These are phyloP conservation scores for Fusarium sublunatum DNA, from an alignment of 2,329 filamentous ascomycete genomes.

Conservation along the genomic window DNA sequence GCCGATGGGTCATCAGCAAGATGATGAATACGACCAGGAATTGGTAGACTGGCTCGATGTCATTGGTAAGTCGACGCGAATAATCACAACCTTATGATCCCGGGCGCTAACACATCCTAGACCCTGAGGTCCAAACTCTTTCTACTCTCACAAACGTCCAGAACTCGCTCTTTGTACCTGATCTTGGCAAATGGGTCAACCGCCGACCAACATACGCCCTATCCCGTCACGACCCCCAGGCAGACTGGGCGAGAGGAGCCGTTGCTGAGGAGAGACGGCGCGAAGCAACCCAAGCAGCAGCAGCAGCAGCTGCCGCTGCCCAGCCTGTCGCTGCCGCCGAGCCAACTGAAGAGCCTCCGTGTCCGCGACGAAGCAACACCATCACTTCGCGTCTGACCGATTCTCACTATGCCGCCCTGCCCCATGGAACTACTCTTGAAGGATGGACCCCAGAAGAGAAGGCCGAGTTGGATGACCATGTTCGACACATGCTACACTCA, in stretches of 20 bases:
- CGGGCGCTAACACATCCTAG: slow-evolving; percentile 55
- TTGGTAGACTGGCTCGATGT: slow-evolving; percentile 56
- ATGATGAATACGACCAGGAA: slow-evolving; percentile 54
- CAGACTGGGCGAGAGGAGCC: slow-evolving; percentile 40
- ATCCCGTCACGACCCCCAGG: slow-evolving; percentile 58
- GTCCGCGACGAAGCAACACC: slow-evolving; percentile 60
- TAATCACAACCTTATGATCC: background rate
- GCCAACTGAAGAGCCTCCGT: slow-evolving; percentile 32
- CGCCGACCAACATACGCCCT: slow-evolving; percentile 82
- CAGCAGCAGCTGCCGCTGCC: too few species aligned
- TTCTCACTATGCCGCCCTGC: slow-evolving; percentile 81
- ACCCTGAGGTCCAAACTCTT: slow-evolving; percentile 84
- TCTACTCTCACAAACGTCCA: slow-evolving; percentile 90
- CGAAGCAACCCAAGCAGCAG: slow-evolving; percentile 19
- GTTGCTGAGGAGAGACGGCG: slow-evolving; percentile 34
- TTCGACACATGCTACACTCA: slow-evolving; percentile 88
- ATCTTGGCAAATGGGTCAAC: slow-evolving; percentile 80
- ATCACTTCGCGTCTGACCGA: slow-evolving; percentile 76
- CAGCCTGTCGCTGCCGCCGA: background rate
- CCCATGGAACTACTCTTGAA: slow-evolving; percentile 76
- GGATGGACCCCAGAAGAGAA: slow-evolving; percentile 82
- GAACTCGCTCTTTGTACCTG: slow-evolving; percentile 87
- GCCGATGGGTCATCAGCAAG: slow-evolving; percentile 11
- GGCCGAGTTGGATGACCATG: slow-evolving; percentile 83
- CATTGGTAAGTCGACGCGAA: slow-evolving; percentile 48